phyloP scores from a whole-genome alignment of 2,329 filamentous ascomycete genomes.

The Trichoderma sp. region DNA sequence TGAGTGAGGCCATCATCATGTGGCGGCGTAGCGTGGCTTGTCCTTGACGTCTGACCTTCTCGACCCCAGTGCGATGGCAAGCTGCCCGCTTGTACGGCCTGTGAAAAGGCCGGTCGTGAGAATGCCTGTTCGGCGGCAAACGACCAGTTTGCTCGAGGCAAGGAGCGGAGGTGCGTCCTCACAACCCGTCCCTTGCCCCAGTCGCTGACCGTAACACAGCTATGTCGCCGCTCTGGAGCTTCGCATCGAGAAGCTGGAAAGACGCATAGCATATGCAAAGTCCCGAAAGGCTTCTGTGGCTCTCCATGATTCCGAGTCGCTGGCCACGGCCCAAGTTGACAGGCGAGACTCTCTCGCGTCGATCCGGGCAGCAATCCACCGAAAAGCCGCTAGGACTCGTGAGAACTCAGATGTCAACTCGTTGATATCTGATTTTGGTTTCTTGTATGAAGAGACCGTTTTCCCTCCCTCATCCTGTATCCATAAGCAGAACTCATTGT shows the following conservation, averaged over 20 bases:
- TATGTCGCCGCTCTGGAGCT: conserved; percentile 96
- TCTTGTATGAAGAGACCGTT: conserved; percentile 56
- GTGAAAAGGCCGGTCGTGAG: conserved; percentile 83
- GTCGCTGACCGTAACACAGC: conserved; percentile 37
- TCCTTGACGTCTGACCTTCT: background rate
- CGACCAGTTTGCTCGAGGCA: conserved; percentile 92
- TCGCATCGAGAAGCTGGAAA: conserved; percentile 82
- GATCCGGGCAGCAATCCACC: conserved; percentile 61
- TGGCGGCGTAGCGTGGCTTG: background rate
- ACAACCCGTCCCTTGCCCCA: background rate
- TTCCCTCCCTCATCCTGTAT: background rate
- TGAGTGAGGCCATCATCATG: conserved; percentile 32
- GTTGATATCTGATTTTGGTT: conserved; percentile 89
- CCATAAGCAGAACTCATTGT: background rate
- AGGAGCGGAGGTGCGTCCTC: conserved; percentile 70
- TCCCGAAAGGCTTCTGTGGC: conserved; percentile 68
- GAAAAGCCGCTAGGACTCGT: conserved; percentile 59
- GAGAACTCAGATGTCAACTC: conserved; percentile 89
- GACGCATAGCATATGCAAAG: conserved; percentile 66
- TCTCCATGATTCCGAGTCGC: conserved; percentile 57
- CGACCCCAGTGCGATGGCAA: conserved; percentile 78
- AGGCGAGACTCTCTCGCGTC: conserved; percentile 62
- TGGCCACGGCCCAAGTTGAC: conserved; percentile 41
- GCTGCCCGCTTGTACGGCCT: conserved; percentile 89
- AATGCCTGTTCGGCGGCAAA: conserved; percentile 90